Evolutionary conservation across 768 basidiomycete genomes (phyloP), one percentile per base, ranked within the genome.

Genomic region (Naganishia vaughanmartiniae): DNA sequence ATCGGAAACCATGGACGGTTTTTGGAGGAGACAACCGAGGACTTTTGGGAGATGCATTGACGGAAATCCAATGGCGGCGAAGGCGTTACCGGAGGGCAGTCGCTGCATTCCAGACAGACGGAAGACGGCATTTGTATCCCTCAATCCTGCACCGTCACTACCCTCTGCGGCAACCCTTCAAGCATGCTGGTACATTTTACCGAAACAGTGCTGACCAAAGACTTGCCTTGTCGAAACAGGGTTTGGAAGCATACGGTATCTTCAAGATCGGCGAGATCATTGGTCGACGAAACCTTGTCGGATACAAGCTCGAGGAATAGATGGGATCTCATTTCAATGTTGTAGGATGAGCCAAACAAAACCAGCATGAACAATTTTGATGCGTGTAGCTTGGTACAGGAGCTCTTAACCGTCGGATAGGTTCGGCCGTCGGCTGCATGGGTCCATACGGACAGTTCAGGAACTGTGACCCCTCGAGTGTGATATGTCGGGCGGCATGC

Each of bases 201-300:
- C 11, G n/a, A 24, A 30, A 57, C 42, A 19, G 11, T 57, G 14
- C 48, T 67, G 17, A 68, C 36, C 54, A 68, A 42, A 66, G 26
- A 36, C 66, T 60, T 45, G 39, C n/a, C 26, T 46, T 60, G 3
- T 36, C 56, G 14, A 54, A 34, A 30, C 67, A 81, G 80, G 75
- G 76, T 58, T 51, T 80, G 67, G 80, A 82, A 68, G 76, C 77
- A 9, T 82, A 81, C 75, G 79, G 79, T 70, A 77, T 82, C 74
- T 82, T 81, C 80, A 75, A 75, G 66, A 73, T 82, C 60, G 81
- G 81, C 19, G 81, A 82, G 73, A 80, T 81, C 69, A 77, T 82
- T 70, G 81, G 81, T 53, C 71, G 79, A 60, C 73, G 79, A 54
- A 75, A 79, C 76, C 42, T 82, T 14, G 77, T 81, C 60, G 81